Evolutionary conservation across 2,329 filamentous ascomycete genomes (phyloP).

Genomic region (Diaporthe vexans): DNA sequence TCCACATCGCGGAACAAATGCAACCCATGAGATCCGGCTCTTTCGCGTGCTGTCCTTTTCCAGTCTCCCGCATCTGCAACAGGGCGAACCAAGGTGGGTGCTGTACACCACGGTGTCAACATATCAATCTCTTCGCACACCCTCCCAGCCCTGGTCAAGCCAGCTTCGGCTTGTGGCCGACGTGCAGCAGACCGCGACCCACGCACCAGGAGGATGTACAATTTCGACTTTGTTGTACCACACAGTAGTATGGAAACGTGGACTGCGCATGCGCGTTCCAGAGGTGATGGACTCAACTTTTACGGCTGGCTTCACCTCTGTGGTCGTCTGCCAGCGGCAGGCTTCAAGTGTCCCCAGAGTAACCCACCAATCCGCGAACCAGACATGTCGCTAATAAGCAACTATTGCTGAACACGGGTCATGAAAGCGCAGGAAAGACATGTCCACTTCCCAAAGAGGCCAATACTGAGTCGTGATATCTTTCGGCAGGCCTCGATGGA

Average conservation of each 20-base stretch:
- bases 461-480: background rate
- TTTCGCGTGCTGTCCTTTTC: background rate
- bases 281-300: background rate
- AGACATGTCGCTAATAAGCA: background rate
- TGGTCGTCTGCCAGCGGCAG: background rate
- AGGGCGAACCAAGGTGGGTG: background rate
- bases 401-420: background rate
- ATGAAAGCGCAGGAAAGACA: background rate
- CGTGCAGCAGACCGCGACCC: constrained; percentile 5
- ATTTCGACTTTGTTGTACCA: constrained; percentile 12
- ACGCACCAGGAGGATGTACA: constrained; percentile 20
- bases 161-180: constrained; percentile 37
- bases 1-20: background rate
- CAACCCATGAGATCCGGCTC: constrained; percentile 22
- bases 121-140: constrained; percentile 18
- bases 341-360: background rate
- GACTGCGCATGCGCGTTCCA: constrained; percentile 14
- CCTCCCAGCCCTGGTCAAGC: background rate
- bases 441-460: background rate
- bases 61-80: background rate
- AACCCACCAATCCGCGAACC: background rate
- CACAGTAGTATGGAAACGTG: background rate
- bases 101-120: constrained; percentile 24
- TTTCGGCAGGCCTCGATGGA: background rate
- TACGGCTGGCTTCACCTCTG: background rate